Base-by-base conservation (phyloP, 371 early-diverging fungal species). In the Sporodiniella umbellata region DNA sequence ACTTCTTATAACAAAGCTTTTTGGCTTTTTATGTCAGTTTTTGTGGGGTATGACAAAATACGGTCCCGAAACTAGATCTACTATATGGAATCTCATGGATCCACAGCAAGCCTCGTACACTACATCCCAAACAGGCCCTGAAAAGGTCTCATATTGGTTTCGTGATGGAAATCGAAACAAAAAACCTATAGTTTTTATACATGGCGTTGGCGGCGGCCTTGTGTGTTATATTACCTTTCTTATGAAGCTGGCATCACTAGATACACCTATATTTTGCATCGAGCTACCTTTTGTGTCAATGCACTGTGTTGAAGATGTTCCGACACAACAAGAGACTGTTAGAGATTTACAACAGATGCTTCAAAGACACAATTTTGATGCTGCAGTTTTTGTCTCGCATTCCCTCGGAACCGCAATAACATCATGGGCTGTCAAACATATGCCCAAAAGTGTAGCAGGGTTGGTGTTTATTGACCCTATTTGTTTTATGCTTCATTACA, bases 221-320 rank as follows among this genome's bases (percentile, higher is more conserved):
- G 66, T 80, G 51, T 74, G 78, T 31, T 87, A 88, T 53, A 22
- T 70, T 26, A 60, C 72, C 6, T 76, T 86, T 53, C 45, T 88
- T 14, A 52, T 57, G 15, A 55, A 67, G 11, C 45, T 76, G 55
- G 38, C 74, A 3, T 51, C 56, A 3, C 49, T 77, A 25, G 68
- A 76, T 15, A 79, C 83, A 0, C 84, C 87, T 8, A 54, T 88
- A 4, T 84, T 85, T 53, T 69, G 80, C 40, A 70, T 87, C 43
- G 89, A 88, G 54, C 65, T 87, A 17, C 87, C 89, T 1, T 75
- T 80, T 64, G 87, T 88, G 1, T 64, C 84, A 4, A 85, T 84
- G 83, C 72, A 82, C 14, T 73, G 86, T 25, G 57, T 73, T 0
- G 85, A 82, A 19, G 71, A 75, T 45, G 79, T 78, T 0, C 86